Evolutionary conservation across 345 rosid genomes (phyloP), one percentile per base, ranked within the genome.

Genomic region (Moringa oleifera): DNA sequence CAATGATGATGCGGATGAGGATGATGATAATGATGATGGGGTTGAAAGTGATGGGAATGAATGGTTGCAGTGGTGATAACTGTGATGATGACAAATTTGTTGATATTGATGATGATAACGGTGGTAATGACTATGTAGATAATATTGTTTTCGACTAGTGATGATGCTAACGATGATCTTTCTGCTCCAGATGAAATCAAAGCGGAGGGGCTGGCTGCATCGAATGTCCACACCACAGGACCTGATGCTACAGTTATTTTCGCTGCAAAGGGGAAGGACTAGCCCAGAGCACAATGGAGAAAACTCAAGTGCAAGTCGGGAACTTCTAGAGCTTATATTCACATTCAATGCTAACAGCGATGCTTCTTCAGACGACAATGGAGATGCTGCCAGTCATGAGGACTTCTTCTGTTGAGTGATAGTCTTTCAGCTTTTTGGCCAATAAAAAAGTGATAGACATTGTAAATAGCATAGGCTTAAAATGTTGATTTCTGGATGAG

Each of bases 121-220:
- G 23, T 19, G 62, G 31, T 17, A 53, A 54, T 5, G 23, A 4
- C 16, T 22, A 55, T 31, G 63, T 5, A 46, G 78, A 50, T 46
- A 59, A n/a, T 73, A 67, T 59, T 61, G 69, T 20, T 61, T 52
- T 46, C 2, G 46, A 68, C 58, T 57, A 53, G 37, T 24, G 20
- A 18, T 36, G 57, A 24, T 63, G 63, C 25, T 62, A 56, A 41
- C 66, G 65, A 45, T 76, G 76, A 66, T 79, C 70, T 73, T 78
- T 83, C 68, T 74, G 72, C 84, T 75, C 69, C 87, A 84, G 95
- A 79, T 73, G 25, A 84, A 80, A 68, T 81, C 81, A 6, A 79
- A 36, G 79, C 70, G 80, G 53, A 77, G 82, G 73, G 72, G 85
- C 59, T 79, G 90, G 86, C 80, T 75, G 85, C 57, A 68, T 73